phyloP scores from a whole-genome alignment of 2,329 filamentous ascomycete species.

The Xylariaceae sp. region DNA sequence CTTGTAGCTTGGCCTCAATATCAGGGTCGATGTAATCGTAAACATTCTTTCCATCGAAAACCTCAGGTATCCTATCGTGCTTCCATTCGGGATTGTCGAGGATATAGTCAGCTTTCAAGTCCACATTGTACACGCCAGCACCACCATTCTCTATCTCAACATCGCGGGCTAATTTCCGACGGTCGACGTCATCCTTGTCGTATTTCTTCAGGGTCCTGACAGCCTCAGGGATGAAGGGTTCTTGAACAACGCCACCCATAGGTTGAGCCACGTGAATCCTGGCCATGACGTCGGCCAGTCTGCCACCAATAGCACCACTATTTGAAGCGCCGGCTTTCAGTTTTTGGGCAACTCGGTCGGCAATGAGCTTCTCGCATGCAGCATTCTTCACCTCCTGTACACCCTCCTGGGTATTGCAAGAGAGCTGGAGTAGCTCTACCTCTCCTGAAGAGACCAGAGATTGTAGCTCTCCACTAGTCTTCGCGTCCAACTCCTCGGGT shows the following conservation, averaged over 20 bases:
- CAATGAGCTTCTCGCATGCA: constrained; percentile 89
- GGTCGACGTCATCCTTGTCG: constrained; percentile 85
- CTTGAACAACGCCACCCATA: constrained; percentile 74
- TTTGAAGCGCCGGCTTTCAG: constrained; percentile 85
- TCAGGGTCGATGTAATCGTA: constrained; percentile 97
- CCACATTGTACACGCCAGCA: constrained; percentile 93
- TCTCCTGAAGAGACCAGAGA: constrained; percentile 81
- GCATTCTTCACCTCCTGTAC: constrained; percentile 95
- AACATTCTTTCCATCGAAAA: constrained; percentile 94
- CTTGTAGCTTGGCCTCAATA: constrained; percentile 88
- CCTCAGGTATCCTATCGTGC: constrained; percentile 91
- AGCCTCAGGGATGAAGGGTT: constrained; percentile 87
- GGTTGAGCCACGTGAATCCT: constrained; percentile 98
- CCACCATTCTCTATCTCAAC: constrained; percentile 91
- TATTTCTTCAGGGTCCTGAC: constrained; percentile 83
- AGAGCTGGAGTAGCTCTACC: constrained; percentile 90
- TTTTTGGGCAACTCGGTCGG: constrained; percentile 92
- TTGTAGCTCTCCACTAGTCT: constrained; percentile 77
- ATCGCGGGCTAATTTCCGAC: constrained; percentile 79
- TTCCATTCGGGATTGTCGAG: constrained; percentile 93
- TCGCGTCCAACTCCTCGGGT: constrained; percentile 82
- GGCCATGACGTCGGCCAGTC: constrained; percentile 86
- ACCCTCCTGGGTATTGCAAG: constrained; percentile 92
- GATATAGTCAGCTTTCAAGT: constrained; percentile 85
- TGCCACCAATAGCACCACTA: constrained; percentile 74